Percentiles rank a stretch among this genome's conserved stretches.
Evolutionary conservation across 2,329 filamentous ascomycete genomes (phyloP).

Genomic region (Trichoderma simmonsii): DNA sequence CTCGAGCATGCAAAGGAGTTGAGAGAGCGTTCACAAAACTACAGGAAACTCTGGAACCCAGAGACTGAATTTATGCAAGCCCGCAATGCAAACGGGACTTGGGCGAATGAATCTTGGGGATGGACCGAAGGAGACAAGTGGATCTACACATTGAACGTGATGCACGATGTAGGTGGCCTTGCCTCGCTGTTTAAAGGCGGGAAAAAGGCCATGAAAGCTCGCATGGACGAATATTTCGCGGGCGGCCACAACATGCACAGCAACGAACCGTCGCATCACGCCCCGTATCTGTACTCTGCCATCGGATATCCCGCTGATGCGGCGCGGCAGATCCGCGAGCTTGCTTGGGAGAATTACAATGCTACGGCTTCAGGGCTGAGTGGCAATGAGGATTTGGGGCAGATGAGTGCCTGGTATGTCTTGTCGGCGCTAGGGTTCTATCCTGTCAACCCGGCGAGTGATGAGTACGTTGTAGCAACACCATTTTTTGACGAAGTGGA

Average conservation of each 20-base stretch:
- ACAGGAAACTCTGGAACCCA: conserved; percentile 41
- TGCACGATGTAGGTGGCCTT: conserved; percentile 43
- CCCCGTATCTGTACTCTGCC: conserved; percentile 44
- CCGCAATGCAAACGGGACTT: conserved; percentile 45
- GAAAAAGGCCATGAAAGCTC: conserved; percentile 36
- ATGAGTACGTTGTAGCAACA: conserved; percentile 44
- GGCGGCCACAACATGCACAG: conserved; percentile 46
- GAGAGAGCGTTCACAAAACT: conserved; percentile 38
- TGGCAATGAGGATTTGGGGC: conserved; percentile 48
- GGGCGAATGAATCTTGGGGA: conserved; percentile 42
- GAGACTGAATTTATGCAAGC: conserved; percentile 46
- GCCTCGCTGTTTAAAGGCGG: conserved; percentile 39
- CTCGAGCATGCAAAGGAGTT: conserved; percentile 31
- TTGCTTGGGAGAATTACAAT: conserved; percentile 38
- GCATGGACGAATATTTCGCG: conserved; percentile 44
- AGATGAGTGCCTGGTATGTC: conserved; percentile 50
- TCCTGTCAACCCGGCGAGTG: conserved; percentile 43
- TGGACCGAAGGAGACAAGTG: conserved; percentile 50
- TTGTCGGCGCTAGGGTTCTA: conserved; percentile 48
- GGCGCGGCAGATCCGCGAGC: conserved; percentile 34
- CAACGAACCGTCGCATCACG: conserved; percentile 48
- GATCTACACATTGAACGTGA: conserved; percentile 50
- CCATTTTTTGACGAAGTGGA: conserved; percentile 46
- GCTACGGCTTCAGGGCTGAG: conserved; percentile 43
- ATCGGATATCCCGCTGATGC: conserved; percentile 39